Base-by-base conservation (phyloP, 2,329 filamentous ascomycete genomes). In the Grosmannia huntii region DNA sequence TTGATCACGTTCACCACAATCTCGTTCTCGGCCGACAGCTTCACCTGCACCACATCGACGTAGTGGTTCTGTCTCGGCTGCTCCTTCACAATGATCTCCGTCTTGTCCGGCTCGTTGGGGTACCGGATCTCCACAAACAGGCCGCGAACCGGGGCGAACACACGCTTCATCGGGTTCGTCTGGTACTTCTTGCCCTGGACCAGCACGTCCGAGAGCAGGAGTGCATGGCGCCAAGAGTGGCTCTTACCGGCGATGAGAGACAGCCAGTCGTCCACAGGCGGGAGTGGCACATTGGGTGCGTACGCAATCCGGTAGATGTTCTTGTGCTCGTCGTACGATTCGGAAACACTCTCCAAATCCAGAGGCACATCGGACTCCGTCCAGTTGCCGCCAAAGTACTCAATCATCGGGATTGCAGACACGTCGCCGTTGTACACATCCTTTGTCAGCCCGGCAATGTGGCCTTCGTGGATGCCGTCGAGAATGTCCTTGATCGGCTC, bases 161-260 rank as follows among this genome's bases (percentile, higher is more conserved):
- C 90, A 59, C 92, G 85, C 69, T 86, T 87, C 75, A 96, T 87
- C 0, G 94, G 95, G 74, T 99, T 99, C 59, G 90, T 95, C 76
- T 97, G 90, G 76, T 96, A 97, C 68, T 95, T 90, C 71, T 96
- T 87, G 19, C 91, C 94, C 72, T 99, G 94, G 5, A 96, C 89
- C 63, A 96, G 86, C 31, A 96, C 87, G 64, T 99, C 92, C 0
- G 91, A 87, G 60, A 90, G 89, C 73, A 99, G 92, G 60, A 99
- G 83, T 31, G 94, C 94, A 68, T 96, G 90, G 60, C 92, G 84
- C 94, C 94, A 99, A 55, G 89, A 96, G 68, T 91, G 89, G 60
- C 80, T 84, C 54, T 84, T 81, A 21, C 94, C 94, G 48, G 92
- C 94, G 56, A 99, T 80, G 19, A 97, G 83, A 58, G 90, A 81